Conservation (phyloP, 2,329 filamentous ascomycete species). For the Cladosporium colombiae region DNA sequence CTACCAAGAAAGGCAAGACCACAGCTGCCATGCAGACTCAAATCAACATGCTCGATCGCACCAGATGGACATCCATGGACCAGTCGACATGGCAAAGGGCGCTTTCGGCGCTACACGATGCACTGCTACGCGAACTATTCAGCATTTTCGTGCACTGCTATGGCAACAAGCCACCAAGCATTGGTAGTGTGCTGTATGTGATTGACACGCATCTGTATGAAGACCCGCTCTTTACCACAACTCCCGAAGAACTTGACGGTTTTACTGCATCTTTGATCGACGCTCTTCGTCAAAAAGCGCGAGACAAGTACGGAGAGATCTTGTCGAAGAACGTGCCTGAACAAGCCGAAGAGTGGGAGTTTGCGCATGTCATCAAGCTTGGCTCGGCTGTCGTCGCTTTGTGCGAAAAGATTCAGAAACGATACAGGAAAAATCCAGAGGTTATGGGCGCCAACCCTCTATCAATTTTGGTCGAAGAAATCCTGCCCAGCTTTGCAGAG, state of each 20-base stretch:
- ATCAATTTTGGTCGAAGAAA: slow-evolving; percentile 75
- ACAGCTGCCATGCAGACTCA: slow-evolving; percentile 43
- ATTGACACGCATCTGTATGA: slow-evolving; percentile 79
- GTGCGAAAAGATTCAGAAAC: slow-evolving; percentile 85
- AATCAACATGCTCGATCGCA: slow-evolving; percentile 51
- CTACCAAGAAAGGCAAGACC: slow-evolving; percentile 52
- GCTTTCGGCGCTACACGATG: slow-evolving; percentile 74
- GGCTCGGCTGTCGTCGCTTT: slow-evolving; percentile 83
- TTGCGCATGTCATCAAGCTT: slow-evolving; percentile 84
- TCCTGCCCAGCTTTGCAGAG: slow-evolving; percentile 86
- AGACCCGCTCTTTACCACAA: slow-evolving; percentile 73
- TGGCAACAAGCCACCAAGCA: slow-evolving; percentile 79
- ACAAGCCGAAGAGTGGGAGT: slow-evolving; percentile 82
- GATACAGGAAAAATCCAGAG: slow-evolving; percentile 82
- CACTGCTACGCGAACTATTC: slow-evolving; percentile 82
- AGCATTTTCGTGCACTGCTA: slow-evolving; percentile 86
- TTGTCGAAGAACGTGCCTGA: slow-evolving; percentile 79
- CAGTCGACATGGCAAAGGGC: slow-evolving; percentile 68
- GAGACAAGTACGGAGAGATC: slow-evolving; percentile 75
- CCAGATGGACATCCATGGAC: slow-evolving; percentile 53
- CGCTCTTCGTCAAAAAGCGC: slow-evolving; percentile 72
- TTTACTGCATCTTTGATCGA: slow-evolving; percentile 73
- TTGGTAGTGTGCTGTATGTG: slow-evolving; percentile 77
- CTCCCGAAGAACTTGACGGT: slow-evolving; percentile 67
- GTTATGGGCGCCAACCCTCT: slow-evolving; percentile 75